Base-by-base conservation (phyloP, 768 basidiomycete genomes). In the Tremella fuciformis region DNA sequence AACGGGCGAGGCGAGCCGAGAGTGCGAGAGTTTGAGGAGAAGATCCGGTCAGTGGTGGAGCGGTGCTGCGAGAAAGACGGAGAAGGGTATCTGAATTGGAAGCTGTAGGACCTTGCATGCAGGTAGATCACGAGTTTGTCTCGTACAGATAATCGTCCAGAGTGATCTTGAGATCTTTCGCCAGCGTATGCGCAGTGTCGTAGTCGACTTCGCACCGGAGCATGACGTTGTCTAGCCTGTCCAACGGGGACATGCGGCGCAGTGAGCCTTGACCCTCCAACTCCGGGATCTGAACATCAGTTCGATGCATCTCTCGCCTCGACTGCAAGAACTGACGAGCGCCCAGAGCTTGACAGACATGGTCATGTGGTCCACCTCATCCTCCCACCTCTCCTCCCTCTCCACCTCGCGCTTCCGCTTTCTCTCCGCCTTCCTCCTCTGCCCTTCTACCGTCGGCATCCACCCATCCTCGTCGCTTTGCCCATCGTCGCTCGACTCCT, bases 361-460 rank as follows among this genome's bases (percentile, higher is more conserved):
- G 13, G 62, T 64, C 26, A 77, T 44, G 24, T 63, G 66, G 16
- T 74, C 80, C 19, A 96, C 81, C 15, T 89, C 87, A 64, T 91
- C 89, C 77, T 96, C 91, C 93, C 93, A 97, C 13, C 88, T 87
- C 65, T 85, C 83, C 44, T 91, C 84, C 22, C 84, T 83, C 67
- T 93, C 91, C 39, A 81, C 79, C 65, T 83, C 82, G 41, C 87
- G 82, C 61, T 90, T 86, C 2, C 88, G 82, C 52, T 86, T 83
- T 47, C 78, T 90, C 86, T 86, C 85, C 83, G 88, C 85, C 22
- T 85, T 85, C 40, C 80, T 81, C 16, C 82, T 82, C 11, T 91
- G 79, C 38, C 84, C 79, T 25, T 87, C 85, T 13, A 86, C 80
- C 7, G 82, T 55, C n/a, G 78, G 42, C 64, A 58, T 53, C 64